These are phyloP conservation scores for Furcasterigmium furcatum DNA, from an alignment of 2,329 filamentous ascomycete genomes.

Conservation along the genomic window DNA sequence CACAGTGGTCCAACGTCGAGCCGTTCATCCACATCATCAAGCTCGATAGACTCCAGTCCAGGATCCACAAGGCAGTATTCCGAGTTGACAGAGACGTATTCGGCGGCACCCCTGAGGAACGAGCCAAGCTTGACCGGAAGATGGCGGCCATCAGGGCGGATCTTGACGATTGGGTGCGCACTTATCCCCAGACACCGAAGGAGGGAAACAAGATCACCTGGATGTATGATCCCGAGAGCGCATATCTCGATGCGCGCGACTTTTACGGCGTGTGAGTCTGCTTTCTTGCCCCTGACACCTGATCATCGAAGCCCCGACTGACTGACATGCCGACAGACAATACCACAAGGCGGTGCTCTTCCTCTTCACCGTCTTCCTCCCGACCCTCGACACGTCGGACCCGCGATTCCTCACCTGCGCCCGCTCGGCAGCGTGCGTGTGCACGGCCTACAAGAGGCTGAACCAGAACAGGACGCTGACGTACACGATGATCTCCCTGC, in stretches of 20 bases:
- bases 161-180: slow-evolving; percentile 16
- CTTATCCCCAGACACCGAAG: slow-evolving; percentile 16
- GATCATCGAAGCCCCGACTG: not conserved
- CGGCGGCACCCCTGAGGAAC: not conserved
- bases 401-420: slow-evolving; percentile 15
- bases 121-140: slow-evolving; percentile 12
- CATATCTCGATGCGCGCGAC: slow-evolving; percentile 18
- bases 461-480: slow-evolving; percentile 23
- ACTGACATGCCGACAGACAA: slow-evolving; percentile 5
- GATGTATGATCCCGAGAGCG: slow-evolving; percentile 23
- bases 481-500: slow-evolving; percentile 24
- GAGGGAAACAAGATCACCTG: slow-evolving; percentile 15
- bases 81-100: slow-evolving; percentile 18
- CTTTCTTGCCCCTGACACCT: too few species aligned
- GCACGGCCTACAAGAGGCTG: slow-evolving; percentile 23
- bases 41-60: slow-evolving; percentile 16
- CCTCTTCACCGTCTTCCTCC: slow-evolving; percentile 18
- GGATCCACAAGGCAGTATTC: slow-evolving; percentile 14
- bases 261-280: slow-evolving; percentile 17
- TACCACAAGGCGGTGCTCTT: slow-evolving; percentile 20
- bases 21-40: slow-evolving; percentile 22
- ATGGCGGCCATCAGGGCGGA: slow-evolving; percentile 13
- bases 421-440: slow-evolving; percentile 17
- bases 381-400: slow-evolving; percentile 15
- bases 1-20: slow-evolving; percentile 17